A percentile compares a stretch with the other conserved stretches of the same genome.
These are phyloP conservation scores for Suillus weaverae DNA, from an alignment of 768 basidiomycete genomes.

Conservation along the genomic window DNA sequence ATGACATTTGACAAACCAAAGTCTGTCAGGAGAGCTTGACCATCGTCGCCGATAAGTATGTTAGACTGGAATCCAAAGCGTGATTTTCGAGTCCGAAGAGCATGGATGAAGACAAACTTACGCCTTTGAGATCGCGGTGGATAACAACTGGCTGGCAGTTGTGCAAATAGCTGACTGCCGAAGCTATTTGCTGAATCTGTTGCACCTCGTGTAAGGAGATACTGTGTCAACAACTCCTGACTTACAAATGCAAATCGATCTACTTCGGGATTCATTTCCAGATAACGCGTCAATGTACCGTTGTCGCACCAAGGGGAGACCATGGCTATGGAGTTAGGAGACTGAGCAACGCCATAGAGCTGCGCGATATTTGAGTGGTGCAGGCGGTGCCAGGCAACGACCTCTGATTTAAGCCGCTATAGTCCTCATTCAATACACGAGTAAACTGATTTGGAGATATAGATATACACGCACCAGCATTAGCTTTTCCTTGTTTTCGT, in stretches of 20 bases:
- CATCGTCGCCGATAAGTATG: slow-evolving; percentile 53
- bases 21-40: slow-evolving; percentile 56
- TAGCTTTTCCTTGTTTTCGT: slow-evolving; percentile 52
- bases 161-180: slow-evolving; percentile 59
- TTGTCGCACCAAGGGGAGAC: slow-evolving; percentile 66
- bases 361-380: slow-evolving; percentile 56
- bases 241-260: slow-evolving; percentile 51
- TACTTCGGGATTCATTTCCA: slow-evolving; percentile 39
- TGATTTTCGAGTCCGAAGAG: neutral
- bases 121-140: slow-evolving; percentile 65
- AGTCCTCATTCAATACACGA: neutral
- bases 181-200: slow-evolving; percentile 55
- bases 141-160: slow-evolving; percentile 53
- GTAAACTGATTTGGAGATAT: neutral
- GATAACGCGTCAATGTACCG: slow-evolving; percentile 53
- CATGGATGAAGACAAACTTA: slow-evolving; percentile 27
- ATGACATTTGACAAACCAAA: slow-evolving; percentile 62
- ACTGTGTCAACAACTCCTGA: neutral
- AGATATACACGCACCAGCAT: slow-evolving; percentile 39
- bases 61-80: slow-evolving; percentile 43
- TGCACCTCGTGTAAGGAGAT: neutral
- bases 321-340: slow-evolving; percentile 55
- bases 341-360: slow-evolving; percentile 55
- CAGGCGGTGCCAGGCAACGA: slow-evolving; percentile 57
- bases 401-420: slow-evolving; percentile 57